Percentiles rank a stretch among this genome's conserved stretches.
Evolutionary conservation across 106 monocot genomes (phyloP).

Genomic region (Apostasia shenzhenica): DNA sequence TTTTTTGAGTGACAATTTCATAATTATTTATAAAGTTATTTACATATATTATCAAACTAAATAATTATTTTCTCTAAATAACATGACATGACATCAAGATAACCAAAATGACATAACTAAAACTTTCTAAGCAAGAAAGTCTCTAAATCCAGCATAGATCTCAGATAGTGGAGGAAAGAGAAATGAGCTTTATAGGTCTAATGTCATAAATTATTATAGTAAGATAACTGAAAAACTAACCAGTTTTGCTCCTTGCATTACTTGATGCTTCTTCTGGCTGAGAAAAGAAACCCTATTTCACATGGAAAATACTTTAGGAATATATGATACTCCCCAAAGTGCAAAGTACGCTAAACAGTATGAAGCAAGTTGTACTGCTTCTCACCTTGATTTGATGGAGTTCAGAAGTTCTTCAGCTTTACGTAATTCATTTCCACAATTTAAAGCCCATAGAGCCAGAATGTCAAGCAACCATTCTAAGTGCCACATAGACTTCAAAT

Average conservation of each 20-base stretch:
- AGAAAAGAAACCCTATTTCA: slow-evolving; percentile 34
- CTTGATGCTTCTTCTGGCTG: slow-evolving; percentile 52
- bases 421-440: slow-evolving; percentile 25
- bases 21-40: too few species aligned
- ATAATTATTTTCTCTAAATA: too few species aligned
- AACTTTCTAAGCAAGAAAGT: too few species aligned
- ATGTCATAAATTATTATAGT: too few species aligned
- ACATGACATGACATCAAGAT: too few species aligned
- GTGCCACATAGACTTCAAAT: slow-evolving; percentile 63
- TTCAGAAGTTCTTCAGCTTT: slow-evolving; percentile 47
- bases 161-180: too few species aligned
- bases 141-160: too few species aligned
- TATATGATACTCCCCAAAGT: neutral
- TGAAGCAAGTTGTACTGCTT: neutral
- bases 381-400: slow-evolving; percentile 63
- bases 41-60: too few species aligned
- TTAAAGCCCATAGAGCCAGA: slow-evolving; percentile 65
- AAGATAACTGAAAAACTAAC: slow-evolving; percentile 14
- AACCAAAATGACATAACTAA: too few species aligned
- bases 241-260: slow-evolving; percentile 43
- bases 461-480: slow-evolving; percentile 77
- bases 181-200: too few species aligned
- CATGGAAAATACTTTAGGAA: slow-evolving; percentile 4
- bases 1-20: too few species aligned
- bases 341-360: neutral